Evolutionary conservation across 192 early-diverging fungal genomes (phyloP).

Genomic region (Spinellus fusiger): DNA sequence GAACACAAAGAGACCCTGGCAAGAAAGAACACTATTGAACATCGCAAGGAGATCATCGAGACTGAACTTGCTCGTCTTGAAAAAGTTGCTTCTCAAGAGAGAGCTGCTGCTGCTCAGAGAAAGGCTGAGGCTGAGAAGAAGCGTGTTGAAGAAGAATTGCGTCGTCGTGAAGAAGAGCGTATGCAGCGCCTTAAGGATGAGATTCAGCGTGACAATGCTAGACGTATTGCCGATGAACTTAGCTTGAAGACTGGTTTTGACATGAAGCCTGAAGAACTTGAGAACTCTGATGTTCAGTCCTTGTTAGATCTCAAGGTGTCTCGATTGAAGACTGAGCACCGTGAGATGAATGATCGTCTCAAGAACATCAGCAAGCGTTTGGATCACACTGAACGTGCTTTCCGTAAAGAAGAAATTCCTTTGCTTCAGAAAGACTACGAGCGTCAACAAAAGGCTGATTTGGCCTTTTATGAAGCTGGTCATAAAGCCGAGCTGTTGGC

Average conservation of each 20-base stretch:
- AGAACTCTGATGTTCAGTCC: constrained; percentile 71
- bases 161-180: constrained; percentile 79
- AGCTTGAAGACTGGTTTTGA: constrained; percentile 31
- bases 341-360: constrained; percentile 72
- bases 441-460: constrained; percentile 79
- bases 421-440: constrained; percentile 89
- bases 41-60: constrained; percentile 72
- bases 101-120: constrained; percentile 59
- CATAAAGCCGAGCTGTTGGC: constrained; percentile 62
- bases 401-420: constrained; percentile 85
- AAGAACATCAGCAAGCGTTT: constrained; percentile 68
- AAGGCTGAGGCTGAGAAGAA: constrained; percentile 80
- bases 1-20: constrained; percentile 75
- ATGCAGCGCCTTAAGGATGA: constrained; percentile 67
- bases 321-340: constrained; percentile 87
- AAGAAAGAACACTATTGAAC: constrained; percentile 85
- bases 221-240: constrained; percentile 71
- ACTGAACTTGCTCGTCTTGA: constrained; percentile 70
- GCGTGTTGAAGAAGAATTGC: constrained; percentile 79
- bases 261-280: constrained; percentile 61
- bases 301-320: constrained; percentile 83
- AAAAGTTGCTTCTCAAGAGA: constrained; percentile 79
- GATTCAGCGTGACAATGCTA: constrained; percentile 76
- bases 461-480: constrained; percentile 69
- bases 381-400: constrained; percentile 93